Evolutionary conservation across 2,329 filamentous ascomycete genomes (phyloP), one percentile per base, ranked within the genome.

Genomic region (Cladosporium sp.): DNA sequence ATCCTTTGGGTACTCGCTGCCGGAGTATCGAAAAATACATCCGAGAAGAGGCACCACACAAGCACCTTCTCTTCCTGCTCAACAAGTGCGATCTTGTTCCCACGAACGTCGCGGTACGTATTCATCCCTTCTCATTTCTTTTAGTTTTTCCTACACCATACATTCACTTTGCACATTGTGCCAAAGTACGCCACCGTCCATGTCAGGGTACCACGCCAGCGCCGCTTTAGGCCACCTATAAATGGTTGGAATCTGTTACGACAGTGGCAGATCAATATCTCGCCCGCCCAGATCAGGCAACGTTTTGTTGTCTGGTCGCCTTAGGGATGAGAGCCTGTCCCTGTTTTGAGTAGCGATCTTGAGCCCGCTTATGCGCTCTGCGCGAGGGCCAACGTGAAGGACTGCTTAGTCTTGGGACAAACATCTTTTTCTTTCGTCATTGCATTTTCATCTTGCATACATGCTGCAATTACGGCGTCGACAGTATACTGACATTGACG

Each of bases 321-420:
- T 83, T 84, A 82, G 48, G 79, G 85, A 80, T 75, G 51, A 55
- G 74, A 73, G 79, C 79, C 80, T 73, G 78, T 93, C 89, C 85
- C 86, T 87, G 85, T 84, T 89, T 86, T 89, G 92, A 97, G 93
- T 97, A 96, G 93, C 97, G 86, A 77, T 77, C 82, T 83, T 81
- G 80, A 82, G 74, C 45, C 9, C n/a, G n/a, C n/a, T n/a, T n/a
- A n/a, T 48, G 45, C 45, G 71, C 74, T 73, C 73, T 73, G 73
- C 90, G 83, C 85, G 4, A 5, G 81, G 80, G 79, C 79, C 78
- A 87, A 96, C 91, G 74, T 91, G 84, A 86, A 82, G 82, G 80
- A 80, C 78, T 88, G 97, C 93, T 95, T 99, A 99, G 93, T 97
- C 86, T 89, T 86, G 88, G 88, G 86, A 86, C 91, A 92, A 81